phyloP scores from a whole-genome alignment of 805 yeast genomes.

The Komagataella pseudopastoris region DNA sequence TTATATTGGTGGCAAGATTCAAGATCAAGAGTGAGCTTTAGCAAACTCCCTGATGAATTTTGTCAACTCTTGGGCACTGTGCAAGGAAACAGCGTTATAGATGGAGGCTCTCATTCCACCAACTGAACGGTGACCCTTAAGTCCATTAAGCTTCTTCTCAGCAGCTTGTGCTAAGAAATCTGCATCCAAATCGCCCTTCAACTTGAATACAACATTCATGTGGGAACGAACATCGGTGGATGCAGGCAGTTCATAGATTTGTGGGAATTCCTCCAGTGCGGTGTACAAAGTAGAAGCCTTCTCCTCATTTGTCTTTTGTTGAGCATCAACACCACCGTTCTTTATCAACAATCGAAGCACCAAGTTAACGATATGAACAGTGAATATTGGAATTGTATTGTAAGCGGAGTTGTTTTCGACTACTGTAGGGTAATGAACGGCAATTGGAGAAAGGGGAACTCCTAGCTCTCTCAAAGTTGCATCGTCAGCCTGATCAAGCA shows the following conservation, averaged over 20 bases:
- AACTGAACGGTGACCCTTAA: slow-evolving; percentile 93
- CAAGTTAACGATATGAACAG: slow-evolving; percentile 73
- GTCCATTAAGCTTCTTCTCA: slow-evolving; percentile 47
- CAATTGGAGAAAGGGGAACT: slow-evolving; percentile 80
- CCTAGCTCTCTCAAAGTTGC: slow-evolving; percentile 42
- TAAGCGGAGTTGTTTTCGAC: slow-evolving; percentile 86
- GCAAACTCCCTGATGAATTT: slow-evolving; percentile 52
- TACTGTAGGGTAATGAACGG: slow-evolving; percentile 76
- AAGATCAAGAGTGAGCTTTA: slow-evolving; percentile 13
- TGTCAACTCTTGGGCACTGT: slow-evolving; percentile 43
- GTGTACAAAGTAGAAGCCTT: slow-evolving; percentile 57
- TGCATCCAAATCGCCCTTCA: slow-evolving; percentile 46
- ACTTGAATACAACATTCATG: slow-evolving; percentile 89
- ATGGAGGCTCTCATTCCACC: slow-evolving; percentile 94
- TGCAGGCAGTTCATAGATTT: slow-evolving; percentile 56
- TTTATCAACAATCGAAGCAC: slow-evolving; percentile 51
- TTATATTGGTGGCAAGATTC: slow-evolving; percentile 31
- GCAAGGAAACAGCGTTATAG: slow-evolving; percentile 71
- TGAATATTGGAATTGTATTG: slow-evolving; percentile 91
- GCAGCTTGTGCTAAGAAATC: slow-evolving; percentile 57
- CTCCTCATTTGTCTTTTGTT: slow-evolving; percentile 37
- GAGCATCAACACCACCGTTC: slow-evolving; percentile 61
- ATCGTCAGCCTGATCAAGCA: slow-evolving; percentile 55
- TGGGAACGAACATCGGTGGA: slow-evolving; percentile 52
- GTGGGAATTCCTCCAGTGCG: slow-evolving; percentile 53